Evolutionary conservation across 2,329 filamentous ascomycete genomes (phyloP).

Genomic region (Epichloe aotearoae): DNA sequence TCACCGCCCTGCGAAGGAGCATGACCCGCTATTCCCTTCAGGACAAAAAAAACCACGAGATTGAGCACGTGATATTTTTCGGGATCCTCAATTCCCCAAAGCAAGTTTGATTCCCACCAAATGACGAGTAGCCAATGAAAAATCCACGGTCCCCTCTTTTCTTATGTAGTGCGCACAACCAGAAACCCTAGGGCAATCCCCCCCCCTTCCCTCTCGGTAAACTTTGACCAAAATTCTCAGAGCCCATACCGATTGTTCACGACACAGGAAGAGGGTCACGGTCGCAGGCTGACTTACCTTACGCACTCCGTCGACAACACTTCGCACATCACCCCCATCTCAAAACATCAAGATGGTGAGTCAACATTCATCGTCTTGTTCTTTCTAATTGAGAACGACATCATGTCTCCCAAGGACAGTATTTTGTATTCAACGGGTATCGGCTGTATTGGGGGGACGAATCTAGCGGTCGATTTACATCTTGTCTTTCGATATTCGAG

Average conservation of each 20-base stretch:
- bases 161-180: conserved; percentile 11
- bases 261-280: conserved; percentile 20
- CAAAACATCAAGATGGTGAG: conserved; percentile 37
- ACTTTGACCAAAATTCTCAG: conserved; percentile 21
- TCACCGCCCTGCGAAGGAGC: neutral
- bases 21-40: neutral
- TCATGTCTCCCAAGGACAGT: neutral
- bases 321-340: conserved; percentile 25
- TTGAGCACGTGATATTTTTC: conserved; percentile 12
- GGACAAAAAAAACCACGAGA: conserved; percentile 7
- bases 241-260: conserved; percentile 16
- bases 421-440: neutral
- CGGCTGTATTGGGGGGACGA: neutral
- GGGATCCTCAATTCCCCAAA: neutral
- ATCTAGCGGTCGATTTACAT: neutral
- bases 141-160: neutral
- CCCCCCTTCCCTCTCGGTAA: conserved; percentile 22
- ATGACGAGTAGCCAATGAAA: conserved; percentile 4
- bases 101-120: neutral
- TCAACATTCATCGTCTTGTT: conserved; percentile 12
- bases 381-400: neutral
- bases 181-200: conserved; percentile 26
- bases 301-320: conserved; percentile 25
- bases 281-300: conserved; percentile 20
- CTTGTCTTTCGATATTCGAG: neutral